Evolutionary conservation across 2,329 filamentous ascomycete genomes (phyloP), one percentile per base, ranked within the genome.

Genomic region (Fusarium sp.): DNA sequence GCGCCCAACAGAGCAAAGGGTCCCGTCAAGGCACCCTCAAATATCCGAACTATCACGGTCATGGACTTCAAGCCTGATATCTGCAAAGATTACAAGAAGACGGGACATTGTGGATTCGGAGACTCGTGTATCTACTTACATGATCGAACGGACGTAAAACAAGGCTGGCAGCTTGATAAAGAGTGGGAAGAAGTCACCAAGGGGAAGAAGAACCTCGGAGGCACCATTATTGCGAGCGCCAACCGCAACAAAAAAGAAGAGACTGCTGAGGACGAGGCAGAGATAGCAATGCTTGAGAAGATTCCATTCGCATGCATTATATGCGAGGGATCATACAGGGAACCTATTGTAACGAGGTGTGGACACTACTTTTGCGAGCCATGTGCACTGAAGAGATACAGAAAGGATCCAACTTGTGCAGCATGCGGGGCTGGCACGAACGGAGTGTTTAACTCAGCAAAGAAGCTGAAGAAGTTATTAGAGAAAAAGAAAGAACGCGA

Each of bases 291-390:
- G 75, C 80, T 97, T 49, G 90, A 94, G 76, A 91, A 90, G 72
- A 97, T 97, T 21, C 94, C 94, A 0, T 97, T 97, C 76, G 92
- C 88, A 2, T 97, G 94, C 78, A 88, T 97, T 67, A 93, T 97
- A 64, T 97, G 94, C 83, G 89, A 90, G 72, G 86, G 88, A 36
- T 79, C 89, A 2, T 97, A 97, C 79, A 91, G 88, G 72, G 85
- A 87, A 58, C 95, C 96, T 0, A 87, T 98, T 14, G 82, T 95
- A 23, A 98, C 96, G 14, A 91, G 93, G 69, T 99, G 96, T 71
- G 92, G 93, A 1, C 96, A 99, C 78, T 98, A 98, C 78, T 98
- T 98, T 76, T 99, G 96, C 76, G 92, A 97, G 78, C 84, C 86
- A 2, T 99, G 96, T 78, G 96, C 96, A 25, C 82, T 98, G 72